Conservation (phyloP, 805 yeast species). For the Saturnispora gosingensis region DNA sequence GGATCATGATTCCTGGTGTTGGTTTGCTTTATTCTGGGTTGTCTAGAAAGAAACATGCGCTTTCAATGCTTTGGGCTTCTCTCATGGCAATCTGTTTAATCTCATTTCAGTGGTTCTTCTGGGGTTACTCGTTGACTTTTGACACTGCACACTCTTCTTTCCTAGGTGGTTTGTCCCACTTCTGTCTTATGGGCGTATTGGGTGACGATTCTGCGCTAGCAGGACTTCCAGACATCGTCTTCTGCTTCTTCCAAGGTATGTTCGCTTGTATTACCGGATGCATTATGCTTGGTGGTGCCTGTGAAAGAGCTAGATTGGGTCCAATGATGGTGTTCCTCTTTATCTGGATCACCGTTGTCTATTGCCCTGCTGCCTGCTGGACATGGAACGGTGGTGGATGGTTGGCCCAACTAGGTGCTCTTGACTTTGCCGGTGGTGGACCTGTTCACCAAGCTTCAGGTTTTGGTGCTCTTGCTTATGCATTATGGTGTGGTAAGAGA, state of each 20-base stretch:
- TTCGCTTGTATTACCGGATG: conserved; percentile 90
- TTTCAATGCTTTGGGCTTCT: conserved; percentile 89
- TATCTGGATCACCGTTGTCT: conserved; percentile 90
- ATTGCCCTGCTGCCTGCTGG: conserved; percentile 96
- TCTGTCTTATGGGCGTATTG: conserved; percentile 70
- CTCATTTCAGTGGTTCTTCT: conserved; percentile 93
- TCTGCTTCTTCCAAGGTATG: conserved; percentile 92
- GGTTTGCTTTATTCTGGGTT: conserved; percentile 90
- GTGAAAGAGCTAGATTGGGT: conserved; percentile 91
- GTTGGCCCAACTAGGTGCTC: conserved; percentile 72
- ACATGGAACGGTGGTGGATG: conserved; percentile 95
- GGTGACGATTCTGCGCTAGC: conserved; percentile 67
- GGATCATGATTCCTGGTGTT: conserved; percentile 96
- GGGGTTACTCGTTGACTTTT: conserved; percentile 93
- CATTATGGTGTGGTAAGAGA: conserved; percentile 87
- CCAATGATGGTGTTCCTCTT: conserved; percentile 95
- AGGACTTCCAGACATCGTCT: conserved; percentile 82
- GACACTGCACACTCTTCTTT: conserved; percentile 44
- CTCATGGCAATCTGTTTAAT: conserved; percentile 79
- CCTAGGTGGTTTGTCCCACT: conserved; percentile 74
- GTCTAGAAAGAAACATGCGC: conserved; percentile 91
- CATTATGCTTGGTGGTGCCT: conserved; percentile 95
- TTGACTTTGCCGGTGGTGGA: conserved; percentile 98
- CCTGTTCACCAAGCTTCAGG: conserved; percentile 96
- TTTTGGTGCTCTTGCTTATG: conserved; percentile 89